Conservation (phyloP, 805 yeast genomes). For the Kazachstania martiniae region DNA sequence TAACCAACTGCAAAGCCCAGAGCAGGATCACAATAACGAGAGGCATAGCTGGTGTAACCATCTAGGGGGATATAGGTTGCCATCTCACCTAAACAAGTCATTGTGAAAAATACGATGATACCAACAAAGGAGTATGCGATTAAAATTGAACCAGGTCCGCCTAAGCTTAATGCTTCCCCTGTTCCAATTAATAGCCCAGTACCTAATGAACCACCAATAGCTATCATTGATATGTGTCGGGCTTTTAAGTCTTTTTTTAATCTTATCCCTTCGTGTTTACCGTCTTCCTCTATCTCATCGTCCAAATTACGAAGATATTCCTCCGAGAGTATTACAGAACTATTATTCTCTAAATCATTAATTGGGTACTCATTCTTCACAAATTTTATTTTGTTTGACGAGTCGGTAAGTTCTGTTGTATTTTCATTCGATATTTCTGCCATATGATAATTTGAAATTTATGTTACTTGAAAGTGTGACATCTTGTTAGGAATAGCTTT, state of each 20-base stretch:
- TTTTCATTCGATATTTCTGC: no score
- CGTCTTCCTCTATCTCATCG: constrained; percentile 5
- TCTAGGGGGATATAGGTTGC: constrained; percentile 59
- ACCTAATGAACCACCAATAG: constrained; percentile 78
- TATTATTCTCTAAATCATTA: no score
- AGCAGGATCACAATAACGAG: constrained; percentile 38
- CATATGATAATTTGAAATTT: no score
- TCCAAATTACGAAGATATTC: no score
- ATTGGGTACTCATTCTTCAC: no score
- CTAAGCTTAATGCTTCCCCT: constrained; percentile 54
- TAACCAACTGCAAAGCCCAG: constrained; percentile 39
- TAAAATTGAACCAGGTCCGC: constrained; percentile 50
- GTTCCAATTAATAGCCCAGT: constrained; percentile 75
- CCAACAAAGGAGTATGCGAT: constrained; percentile 64
- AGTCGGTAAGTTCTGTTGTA: no score
- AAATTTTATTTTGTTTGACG: no score
- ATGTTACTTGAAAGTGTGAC: no score
- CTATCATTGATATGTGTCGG: constrained; percentile 60
- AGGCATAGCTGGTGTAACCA: constrained; percentile 54
- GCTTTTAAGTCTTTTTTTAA: constrained; percentile 31
- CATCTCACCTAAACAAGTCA: constrained; percentile 59
- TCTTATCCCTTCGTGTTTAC: constrained; percentile 9
- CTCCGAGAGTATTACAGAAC: no score
- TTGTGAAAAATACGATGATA: constrained; percentile 55
- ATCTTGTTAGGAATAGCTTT: no score